phyloP scores from a whole-genome alignment of 495 filamentous ascomycete species.

The Daldinia grandis region DNA sequence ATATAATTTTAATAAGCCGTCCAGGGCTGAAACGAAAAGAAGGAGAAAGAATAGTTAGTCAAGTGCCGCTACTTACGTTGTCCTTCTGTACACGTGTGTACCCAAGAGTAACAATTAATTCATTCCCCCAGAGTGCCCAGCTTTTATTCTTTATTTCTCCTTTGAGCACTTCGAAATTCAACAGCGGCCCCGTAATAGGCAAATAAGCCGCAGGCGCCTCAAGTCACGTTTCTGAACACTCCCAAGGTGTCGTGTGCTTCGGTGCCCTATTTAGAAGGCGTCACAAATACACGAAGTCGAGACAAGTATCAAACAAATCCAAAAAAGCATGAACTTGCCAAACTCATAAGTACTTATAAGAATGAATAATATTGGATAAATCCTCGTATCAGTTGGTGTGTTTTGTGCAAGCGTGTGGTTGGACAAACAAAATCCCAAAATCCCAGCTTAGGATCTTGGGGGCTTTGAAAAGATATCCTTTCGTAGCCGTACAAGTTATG shows the following conservation, averaged over 20 bases:
- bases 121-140: constrained; percentile 20
- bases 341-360: not conserved
- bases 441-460: constrained; percentile 19
- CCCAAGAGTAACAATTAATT: constrained; percentile 23
- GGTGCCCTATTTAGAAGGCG: not conserved
- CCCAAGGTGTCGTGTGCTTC: constrained; percentile 27
- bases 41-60: constrained; percentile 1
- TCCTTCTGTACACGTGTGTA: constrained; percentile 33
- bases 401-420: constrained; percentile 22
- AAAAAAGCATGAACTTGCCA: not conserved
- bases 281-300: constrained; percentile 5
- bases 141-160: constrained; percentile 16
- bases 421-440: constrained; percentile 19
- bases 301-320: not conserved
- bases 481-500: constrained; percentile 16
- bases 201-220: constrained; percentile 38
- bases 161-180: constrained; percentile 19
- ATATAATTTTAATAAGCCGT: constrained; percentile 8
- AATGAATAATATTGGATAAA: not conserved
- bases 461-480: constrained; percentile 2
- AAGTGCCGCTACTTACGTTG: constrained; percentile 24
- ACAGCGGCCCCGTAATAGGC: constrained; percentile 31
- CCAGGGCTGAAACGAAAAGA: constrained; percentile 37
- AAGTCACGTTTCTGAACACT: constrained; percentile 31
- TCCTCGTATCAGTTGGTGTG: constrained; percentile 27